A percentile compares a stretch with the other conserved stretches of the same genome.
Evolutionary conservation across 2,329 filamentous ascomycete species (phyloP).

Genomic region (Ascochyta clinopodiicola): DNA sequence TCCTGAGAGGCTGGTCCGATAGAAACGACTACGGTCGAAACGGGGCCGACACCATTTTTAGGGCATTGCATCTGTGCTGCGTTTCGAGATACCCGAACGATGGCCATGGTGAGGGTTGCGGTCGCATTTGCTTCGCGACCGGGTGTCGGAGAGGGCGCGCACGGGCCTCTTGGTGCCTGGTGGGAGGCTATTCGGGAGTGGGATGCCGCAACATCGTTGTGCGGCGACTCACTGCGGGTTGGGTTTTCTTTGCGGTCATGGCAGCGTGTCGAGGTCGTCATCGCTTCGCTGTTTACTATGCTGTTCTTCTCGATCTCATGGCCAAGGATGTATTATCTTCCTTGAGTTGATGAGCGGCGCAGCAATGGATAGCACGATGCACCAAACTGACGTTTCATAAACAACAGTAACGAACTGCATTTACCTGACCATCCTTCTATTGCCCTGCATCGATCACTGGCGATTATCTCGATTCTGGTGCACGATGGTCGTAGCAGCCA

Average conservation of each 20-base stretch:
- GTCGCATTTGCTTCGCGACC: conserved; percentile 3
- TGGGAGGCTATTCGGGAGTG: neutral
- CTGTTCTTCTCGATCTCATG: too few relatives aligned
- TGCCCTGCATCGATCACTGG: neutral
- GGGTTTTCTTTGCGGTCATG: neutral
- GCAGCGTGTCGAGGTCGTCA: neutral
- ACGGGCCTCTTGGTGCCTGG: neutral
- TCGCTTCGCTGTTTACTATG: neutral
- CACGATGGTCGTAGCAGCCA: neutral
- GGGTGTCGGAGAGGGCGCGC: conserved; percentile 21
- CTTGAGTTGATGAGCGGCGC: neutral
- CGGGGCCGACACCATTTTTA: conserved; percentile 35
- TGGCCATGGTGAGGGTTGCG: conserved; percentile 9
- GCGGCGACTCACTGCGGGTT: neutral
- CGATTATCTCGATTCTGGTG: neutral
- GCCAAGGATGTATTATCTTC: neutral
- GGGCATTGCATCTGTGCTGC: conserved; percentile 25
- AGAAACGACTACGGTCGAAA: conserved; percentile 26
- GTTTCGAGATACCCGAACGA: conserved; percentile 20
- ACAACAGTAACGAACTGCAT: neutral
- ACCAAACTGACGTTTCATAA: too few relatives aligned
- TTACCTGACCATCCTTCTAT: neutral
- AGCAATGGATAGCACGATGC: neutral
- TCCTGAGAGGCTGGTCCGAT: conserved; percentile 22
- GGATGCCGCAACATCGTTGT: conserved; percentile 1